Conservation (phyloP, 345 rosid genomes). For the Zanthoxylum bungeanum region DNA sequence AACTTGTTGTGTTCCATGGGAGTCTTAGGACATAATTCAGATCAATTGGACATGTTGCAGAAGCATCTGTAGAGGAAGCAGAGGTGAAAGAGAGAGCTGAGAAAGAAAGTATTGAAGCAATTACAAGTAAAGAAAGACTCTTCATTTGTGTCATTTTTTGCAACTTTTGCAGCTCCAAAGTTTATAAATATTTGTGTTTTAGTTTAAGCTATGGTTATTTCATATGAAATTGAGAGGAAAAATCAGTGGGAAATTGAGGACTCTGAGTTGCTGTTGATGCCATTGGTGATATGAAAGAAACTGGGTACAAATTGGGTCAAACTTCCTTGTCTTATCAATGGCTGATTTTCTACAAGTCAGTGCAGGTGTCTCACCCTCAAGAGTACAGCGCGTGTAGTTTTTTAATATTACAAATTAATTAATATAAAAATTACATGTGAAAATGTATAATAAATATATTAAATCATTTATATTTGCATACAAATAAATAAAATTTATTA, state of each 20-base stretch:
- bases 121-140: neutral
- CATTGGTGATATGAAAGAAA: neutral
- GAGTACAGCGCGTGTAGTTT: neutral
- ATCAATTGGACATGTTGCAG: slow-evolving; percentile 57
- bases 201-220: neutral
- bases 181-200: neutral
- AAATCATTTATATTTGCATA: too few relatives aligned
- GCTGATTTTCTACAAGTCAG: neutral
- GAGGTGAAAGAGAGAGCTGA: slow-evolving; percentile 9
- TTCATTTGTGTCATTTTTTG: slow-evolving; percentile 5
- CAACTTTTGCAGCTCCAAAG: neutral
- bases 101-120: slow-evolving; percentile 13
- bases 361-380: neutral
- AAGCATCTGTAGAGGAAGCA: slow-evolving; percentile 4
- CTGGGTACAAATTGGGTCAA: too few relatives aligned
- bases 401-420: too few relatives aligned
- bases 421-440: too few relatives aligned
- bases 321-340: neutral
- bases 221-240: neutral
- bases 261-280: neutral
- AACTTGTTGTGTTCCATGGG: slow-evolving; percentile 67
- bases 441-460: too few relatives aligned
- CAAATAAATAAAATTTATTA: too few relatives aligned
- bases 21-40: slow-evolving; percentile 51
- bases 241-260: neutral